These are phyloP conservation scores for Scheffersomyces cryptocercus DNA, from an alignment of 1,139 yeast genomes.

Conservation along the genomic window DNA sequence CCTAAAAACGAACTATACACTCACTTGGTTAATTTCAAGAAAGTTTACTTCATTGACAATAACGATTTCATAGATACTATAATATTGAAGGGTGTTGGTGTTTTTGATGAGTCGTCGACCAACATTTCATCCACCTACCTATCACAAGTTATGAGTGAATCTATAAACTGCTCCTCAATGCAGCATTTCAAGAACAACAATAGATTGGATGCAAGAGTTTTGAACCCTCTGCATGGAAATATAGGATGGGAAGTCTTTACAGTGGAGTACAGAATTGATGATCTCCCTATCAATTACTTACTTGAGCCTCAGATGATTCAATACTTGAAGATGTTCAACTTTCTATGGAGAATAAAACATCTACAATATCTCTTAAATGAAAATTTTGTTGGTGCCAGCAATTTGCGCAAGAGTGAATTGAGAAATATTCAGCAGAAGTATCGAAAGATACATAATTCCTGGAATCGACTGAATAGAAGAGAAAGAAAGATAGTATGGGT, in stretches of 20 bases:
- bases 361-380: constrained; percentile 53
- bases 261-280: constrained; percentile 69
- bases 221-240: constrained; percentile 64
- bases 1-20: constrained; percentile 46
- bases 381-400: constrained; percentile 35
- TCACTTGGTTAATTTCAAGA: constrained; percentile 65
- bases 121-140: constrained; percentile 66
- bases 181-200: constrained; percentile 35
- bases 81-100: constrained; percentile 53
- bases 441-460: constrained; percentile 10
- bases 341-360: constrained; percentile 77
- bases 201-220: constrained; percentile 77
- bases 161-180: constrained; percentile 66
- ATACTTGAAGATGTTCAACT: constrained; percentile 81
- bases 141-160: constrained; percentile 63
- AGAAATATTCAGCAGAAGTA: constrained; percentile 17
- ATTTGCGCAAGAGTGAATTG: constrained; percentile 38
- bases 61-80: constrained; percentile 78
- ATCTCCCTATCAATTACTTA: constrained; percentile 48
- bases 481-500: constrained; percentile 30
- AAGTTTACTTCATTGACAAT: constrained; percentile 66
- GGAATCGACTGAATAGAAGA: constrained; percentile 14
- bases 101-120: constrained; percentile 63
- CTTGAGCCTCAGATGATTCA: constrained; percentile 44
- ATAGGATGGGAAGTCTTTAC: constrained; percentile 94